Evolutionary conservation across 2,329 filamentous ascomycete species (phyloP).

Genomic region (Fusarium neocosmosporiellum): DNA sequence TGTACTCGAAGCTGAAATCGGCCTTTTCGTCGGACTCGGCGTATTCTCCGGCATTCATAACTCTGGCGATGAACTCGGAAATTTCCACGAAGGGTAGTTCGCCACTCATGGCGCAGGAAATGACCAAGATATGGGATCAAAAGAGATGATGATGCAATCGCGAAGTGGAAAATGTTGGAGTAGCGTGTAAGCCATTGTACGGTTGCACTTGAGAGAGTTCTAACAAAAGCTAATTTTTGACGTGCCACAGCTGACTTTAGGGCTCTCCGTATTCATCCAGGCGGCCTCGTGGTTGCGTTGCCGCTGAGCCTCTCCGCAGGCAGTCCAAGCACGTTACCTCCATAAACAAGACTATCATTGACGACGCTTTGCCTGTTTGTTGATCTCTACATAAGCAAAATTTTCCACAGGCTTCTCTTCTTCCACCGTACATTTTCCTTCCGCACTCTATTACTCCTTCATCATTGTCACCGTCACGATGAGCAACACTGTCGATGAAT

Average conservation of each 20-base stretch:
- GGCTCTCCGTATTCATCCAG: not conserved
- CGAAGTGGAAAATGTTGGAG: not conserved
- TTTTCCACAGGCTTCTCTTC: not conserved
- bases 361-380: rapidly evolving
- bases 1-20: not conserved
- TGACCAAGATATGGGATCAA: not conserved
- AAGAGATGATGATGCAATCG: not conserved
- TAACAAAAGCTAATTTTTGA: not conserved
- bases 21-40: not conserved
- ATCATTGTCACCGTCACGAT: not conserved
- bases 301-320: not conserved
- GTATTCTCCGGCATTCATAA: not conserved
- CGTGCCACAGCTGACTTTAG: not conserved
- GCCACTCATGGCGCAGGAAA: not conserved
- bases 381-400: not conserved
- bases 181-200: not conserved
- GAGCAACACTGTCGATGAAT: not conserved
- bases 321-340: not conserved
- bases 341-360: not conserved
- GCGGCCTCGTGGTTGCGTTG: too few relatives aligned
- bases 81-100: not conserved
- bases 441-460: not conserved
- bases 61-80: not conserved
- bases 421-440: not conserved
- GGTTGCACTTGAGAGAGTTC: not conserved